Base-by-base conservation (phyloP, 2,329 filamentous ascomycete genomes). In the Cordyceps farinosa region DNA sequence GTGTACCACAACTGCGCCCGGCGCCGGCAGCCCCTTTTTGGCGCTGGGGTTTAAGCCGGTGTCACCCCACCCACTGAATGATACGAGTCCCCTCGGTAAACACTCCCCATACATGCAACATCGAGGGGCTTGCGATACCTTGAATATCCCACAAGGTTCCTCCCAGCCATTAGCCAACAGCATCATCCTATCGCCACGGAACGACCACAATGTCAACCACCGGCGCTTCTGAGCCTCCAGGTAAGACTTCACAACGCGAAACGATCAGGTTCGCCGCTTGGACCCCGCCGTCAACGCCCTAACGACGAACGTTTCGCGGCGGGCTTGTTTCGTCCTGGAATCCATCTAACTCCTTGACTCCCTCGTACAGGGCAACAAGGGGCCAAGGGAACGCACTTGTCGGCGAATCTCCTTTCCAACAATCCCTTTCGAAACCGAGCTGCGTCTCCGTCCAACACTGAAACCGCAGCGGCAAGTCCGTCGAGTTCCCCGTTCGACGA, bases 391-490 rank as follows among this genome's bases (percentile, higher is more conserved):
- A 51, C 48, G 15, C 62, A 64, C 29, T 32, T 64, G 27, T 64
- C 62, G 15, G 61, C 54, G 74, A 89, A 87, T 76, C 84, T 92
- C 71, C 87, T 88, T 75, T 92, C 90, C 74, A 92, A 92, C 82
- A 93, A 93, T 74, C 90, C 90, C 66, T 93, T 86, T 71, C 88
- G 90, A 79, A 91, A 91, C 76, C 86, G 88, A 71, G 86, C 87
- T 67, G 80, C 81, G 44, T 90, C 89, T 67, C 88, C 84, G 57
- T 74, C 77, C 60, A 75, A 70, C 67, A 65, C 72, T 72, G 70
- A 78, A 50, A 66, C 72, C 53, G 67, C 67, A 58, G 69, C 70
- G 70, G 67, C 72, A 70, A 71, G 72, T 69, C 75, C 77, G 74
- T 79, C 78, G 68, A 76, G 76, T 66, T 88, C 84, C 67, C 87